Base-by-base conservation (phyloP, 164 flowering plant species). In the Umbilicus rupestris region DNA sequence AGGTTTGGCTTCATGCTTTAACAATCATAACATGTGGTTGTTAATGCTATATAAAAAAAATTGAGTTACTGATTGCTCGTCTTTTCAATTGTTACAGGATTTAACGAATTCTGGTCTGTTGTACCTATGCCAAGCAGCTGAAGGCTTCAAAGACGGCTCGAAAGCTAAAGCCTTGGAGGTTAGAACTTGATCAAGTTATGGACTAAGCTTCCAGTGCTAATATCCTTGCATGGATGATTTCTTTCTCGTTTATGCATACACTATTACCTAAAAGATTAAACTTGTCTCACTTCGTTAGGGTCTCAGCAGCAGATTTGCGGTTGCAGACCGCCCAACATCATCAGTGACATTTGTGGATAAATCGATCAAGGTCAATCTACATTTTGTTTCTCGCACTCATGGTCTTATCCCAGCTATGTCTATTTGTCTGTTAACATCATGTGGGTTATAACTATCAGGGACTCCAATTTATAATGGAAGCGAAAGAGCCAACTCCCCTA, bases 91-190 rank as follows among this genome's bases (percentile, higher is more conserved):
- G 60, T 58, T 66, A 12, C 81, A 89, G 96, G 93, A 89, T 74
- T 33, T 82, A 69, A 78, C 93, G 7, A 86, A 86, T 73, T 72
- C 89, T 9, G 92, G 90, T 72, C 80, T 90, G 46, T 80, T 77
- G 84, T 78, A 88, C 77, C 83, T 90, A 19, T 87, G 94, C 77
- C 87, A 88, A 78, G 57, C 68, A 28, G 88, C 89, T 68, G 87
- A 68, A 42, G 85, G 79, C 44, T 62, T 75, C 71, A 77, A 82
- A 75, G 83, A 80, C 73, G 83, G 84, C 11, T 28, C 66, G 59
- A 73, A 68, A 72, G 22, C 76, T 45, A 77, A 74, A 67, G 67
- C 66, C 55, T 62, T 78, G 58, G 79, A 85, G 92, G 93, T 86
- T 24, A 46, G 73, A 67, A 26, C 35, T 66, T 60, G 31, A 17